phyloP scores from a whole-genome alignment of 2,329 filamentous ascomycete genomes.

The Xylariaceae sp. region DNA sequence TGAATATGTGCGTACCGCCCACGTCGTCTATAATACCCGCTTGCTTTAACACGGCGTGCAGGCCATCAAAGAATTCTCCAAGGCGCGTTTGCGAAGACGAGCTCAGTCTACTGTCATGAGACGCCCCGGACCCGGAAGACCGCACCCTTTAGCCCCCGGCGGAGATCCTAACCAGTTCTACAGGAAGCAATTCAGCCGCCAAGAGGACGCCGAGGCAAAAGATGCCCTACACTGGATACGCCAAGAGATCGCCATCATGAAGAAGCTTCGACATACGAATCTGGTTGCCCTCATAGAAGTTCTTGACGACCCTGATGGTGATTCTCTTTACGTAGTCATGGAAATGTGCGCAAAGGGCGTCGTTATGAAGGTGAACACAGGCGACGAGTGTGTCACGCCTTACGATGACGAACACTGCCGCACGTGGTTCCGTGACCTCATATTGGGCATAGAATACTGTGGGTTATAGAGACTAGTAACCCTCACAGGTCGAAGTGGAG shows the following conservation, averaged over 20 bases:
- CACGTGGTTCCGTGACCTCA: constrained; percentile 90
- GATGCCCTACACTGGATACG: constrained; percentile 82
- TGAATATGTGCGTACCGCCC: constrained; percentile 83
- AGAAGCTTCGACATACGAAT: constrained; percentile 93
- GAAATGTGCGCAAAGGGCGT: constrained; percentile 99
- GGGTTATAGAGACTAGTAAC: constrained; percentile 33
- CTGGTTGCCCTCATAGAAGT: constrained; percentile 93
- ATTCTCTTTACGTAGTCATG: constrained; percentile 96
- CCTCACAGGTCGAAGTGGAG: background rate
- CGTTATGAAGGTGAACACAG: constrained; percentile 79
- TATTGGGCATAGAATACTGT: constrained; percentile 91
- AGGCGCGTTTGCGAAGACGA: constrained; percentile 81
- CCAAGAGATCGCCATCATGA: constrained; percentile 98
- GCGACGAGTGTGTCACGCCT: constrained; percentile 70
- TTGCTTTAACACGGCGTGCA: constrained; percentile 36
- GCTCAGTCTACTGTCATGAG: constrained; percentile 82
- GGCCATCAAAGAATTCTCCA: constrained; percentile 98
- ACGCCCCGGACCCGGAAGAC: constrained; percentile 40
- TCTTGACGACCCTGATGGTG: constrained; percentile 89
- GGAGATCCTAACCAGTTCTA: constrained; percentile 26
- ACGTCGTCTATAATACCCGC: background rate
- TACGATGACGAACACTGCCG: constrained; percentile 80
- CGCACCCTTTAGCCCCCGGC: constrained; percentile 36
- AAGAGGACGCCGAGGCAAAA: constrained; percentile 57
- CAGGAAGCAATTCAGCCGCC: constrained; percentile 32